Base-by-base conservation (phyloP, 352 stramenopile genomes). In the Globisporangium spinosum region DNA sequence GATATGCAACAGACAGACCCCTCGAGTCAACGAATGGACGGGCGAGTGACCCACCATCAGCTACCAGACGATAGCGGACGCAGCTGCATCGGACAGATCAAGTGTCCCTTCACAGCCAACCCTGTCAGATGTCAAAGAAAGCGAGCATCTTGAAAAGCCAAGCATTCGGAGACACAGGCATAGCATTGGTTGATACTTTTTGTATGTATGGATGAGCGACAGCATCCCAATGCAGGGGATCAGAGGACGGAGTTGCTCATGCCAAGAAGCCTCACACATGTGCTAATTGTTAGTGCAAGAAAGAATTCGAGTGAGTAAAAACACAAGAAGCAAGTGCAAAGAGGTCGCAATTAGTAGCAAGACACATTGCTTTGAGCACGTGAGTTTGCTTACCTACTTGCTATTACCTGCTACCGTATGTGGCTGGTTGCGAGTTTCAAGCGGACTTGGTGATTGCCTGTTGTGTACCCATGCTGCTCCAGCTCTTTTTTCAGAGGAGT, bases 401-500 rank as follows among this genome's bases (percentile, higher is more conserved):
- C 49, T 43, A 43, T 34, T 57, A 22, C 2, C 20, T 8, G 49
- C 49, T 43, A 43, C 35, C 10, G 10, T 43, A 43, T 43, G 0
- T 43, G 35, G 10, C 35, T 57, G 49, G 9, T 32, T 8, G 49
- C 49, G 49, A 7, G 9, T n/a, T 17, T 27, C 10, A 7, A 15
- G 51, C n/a, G 51, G 25, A 17, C 5, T 27, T 32, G 51, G 32
- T 57, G 51, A 27, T 29, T 57, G 51, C 9, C 22, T 57, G 43
- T 12, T 12, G 8, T 53, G 45, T 23, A 20, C 51, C 51, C 51
- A 57, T 57, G 20, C 51, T 57, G 51, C 51, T 57, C 51, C 51
- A 57, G 51, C 51, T 57, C 51, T 57, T 57, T 57, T 57, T 29
- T 27, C 40, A 22, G 3, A 47, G 40, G 13, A 51, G 43, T 51